Percentiles rank a stretch among this genome's conserved stretches.
Evolutionary conservation across 805 yeast species (phyloP).

Genomic region (Kodamaea sagamina): DNA sequence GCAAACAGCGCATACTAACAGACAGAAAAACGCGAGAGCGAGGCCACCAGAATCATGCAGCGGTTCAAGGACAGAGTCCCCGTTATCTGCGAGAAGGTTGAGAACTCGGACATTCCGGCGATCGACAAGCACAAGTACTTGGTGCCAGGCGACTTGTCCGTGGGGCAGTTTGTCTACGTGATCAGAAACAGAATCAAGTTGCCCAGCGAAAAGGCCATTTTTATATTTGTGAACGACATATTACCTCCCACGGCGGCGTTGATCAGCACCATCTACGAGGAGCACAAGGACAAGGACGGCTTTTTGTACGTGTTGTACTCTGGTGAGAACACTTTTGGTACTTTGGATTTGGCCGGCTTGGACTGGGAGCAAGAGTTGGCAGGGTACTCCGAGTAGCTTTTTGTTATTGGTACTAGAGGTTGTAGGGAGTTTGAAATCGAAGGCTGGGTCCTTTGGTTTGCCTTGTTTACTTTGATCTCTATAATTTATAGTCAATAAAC

Average conservation of each 20-base stretch:
- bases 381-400: constrained; percentile 9
- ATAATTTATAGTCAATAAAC: too few relatives aligned
- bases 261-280: constrained; percentile 92
- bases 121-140: constrained; percentile 96
- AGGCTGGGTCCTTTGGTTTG: neutral
- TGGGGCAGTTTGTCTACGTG: constrained; percentile 97
- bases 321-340: constrained; percentile 90
- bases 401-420: constrained; percentile 1
- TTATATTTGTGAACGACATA: constrained; percentile 94
- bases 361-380: constrained; percentile 18
- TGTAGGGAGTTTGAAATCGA: neutral
- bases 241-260: constrained; percentile 98
- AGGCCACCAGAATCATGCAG: constrained; percentile 85
- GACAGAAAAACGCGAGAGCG: constrained; percentile 87
- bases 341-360: constrained; percentile 13
- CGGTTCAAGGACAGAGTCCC: constrained; percentile 93
- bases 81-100: constrained; percentile 95
- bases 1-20: constrained; percentile 11
- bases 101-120: constrained; percentile 92
- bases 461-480: neutral
- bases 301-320: constrained; percentile 93
- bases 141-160: constrained; percentile 94
- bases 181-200: constrained; percentile 93
- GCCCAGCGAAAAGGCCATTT: constrained; percentile 97
- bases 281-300: constrained; percentile 97